Base-by-base conservation (phyloP, 1,284 basidiomycete species). In the Cutaneotrichosporon sp. region DNA sequence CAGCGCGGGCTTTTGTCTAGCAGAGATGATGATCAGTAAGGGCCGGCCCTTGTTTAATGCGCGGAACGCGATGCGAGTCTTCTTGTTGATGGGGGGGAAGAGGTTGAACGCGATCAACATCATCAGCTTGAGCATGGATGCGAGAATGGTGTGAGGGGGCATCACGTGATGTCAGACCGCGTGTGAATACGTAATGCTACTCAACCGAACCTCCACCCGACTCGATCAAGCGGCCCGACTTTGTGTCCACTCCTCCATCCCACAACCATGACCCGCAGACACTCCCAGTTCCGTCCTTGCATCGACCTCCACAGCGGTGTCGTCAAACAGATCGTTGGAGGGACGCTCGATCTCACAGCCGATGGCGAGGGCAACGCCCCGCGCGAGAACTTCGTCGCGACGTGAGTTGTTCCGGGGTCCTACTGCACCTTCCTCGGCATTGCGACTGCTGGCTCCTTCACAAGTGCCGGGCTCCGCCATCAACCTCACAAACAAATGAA, bases 301-400 rank as follows among this genome's bases (percentile, higher is more conserved):
- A 98, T 99, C 72, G 97, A 99, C 79, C 85, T 99, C 27, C 97
- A 99, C 81, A 86, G 88, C 65, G 94, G 94, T 11, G 83, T 91
- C 71, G 97, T 99, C 60, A 99, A 99, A 80, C 97, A 99, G 81
- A 99, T 99, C 63, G 93, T 99, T 11, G 97, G 97, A 29, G 93
- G 94, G 2, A 95, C 93, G 1, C 84, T 99, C 33, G 76, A 79
- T 55, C 63, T 77, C 9, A 66, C 52, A 9, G 49, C 46, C 5
- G 27, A 27, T 10, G 58, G 54, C 31, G 68, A 80, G 20, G 80
- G 86, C 56, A 85, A 88, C 9, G 81, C 83, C 20, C 85, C 98
- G 63, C 86, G 86, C 74, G 97, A 93, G 24, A 99, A 99, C 80
- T 99, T 97, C 76, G 87, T 97, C 47, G 88, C 95, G 61, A 90